phyloP scores from a whole-genome alignment of 2,329 filamentous ascomycete species.

The Cryphonectria parasitica region DNA sequence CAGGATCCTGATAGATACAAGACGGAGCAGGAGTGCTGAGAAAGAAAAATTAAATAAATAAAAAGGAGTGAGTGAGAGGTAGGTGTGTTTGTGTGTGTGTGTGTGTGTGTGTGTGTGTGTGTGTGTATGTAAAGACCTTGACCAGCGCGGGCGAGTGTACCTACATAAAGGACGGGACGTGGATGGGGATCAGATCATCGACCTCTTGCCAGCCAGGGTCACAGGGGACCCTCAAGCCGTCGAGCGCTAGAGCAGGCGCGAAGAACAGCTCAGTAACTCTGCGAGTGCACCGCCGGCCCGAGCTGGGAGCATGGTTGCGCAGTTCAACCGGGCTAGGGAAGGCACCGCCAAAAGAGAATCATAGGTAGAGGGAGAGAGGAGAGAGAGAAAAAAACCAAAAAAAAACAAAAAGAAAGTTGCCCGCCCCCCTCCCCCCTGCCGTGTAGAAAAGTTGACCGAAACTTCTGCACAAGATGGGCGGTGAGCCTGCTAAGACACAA shows the following conservation, averaged over 20 bases:
- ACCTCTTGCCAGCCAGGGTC: neutral
- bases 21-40: neutral
- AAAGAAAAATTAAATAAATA: neutral
- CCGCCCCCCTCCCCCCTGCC: neutral
- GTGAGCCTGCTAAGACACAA: conserved; percentile 25
- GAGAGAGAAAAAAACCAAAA: neutral
- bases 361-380: neutral
- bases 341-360: conserved; percentile 4
- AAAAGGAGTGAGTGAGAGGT: conserved; percentile 3
- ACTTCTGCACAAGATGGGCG: conserved; percentile 19
- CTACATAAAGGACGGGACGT: conserved; percentile 26
- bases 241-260: neutral
- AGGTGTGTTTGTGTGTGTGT: too few relatives aligned
- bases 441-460: conserved; percentile 19
- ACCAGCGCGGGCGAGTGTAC: conserved; percentile 23
- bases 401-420: conserved; percentile 10
- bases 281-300: neutral
- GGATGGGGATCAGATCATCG: conserved; percentile 16
- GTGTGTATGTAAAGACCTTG: conserved; percentile 7
- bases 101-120: too few relatives aligned
- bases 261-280: conserved; percentile 7
- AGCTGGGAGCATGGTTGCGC: conserved; percentile 1
- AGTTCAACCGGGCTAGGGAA: conserved; percentile 13
- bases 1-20: neutral
- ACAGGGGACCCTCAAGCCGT: conserved; percentile 14